Evolutionary conservation across 75 land plant genomes (phyloP).

Genomic region (Gnetum montanum): DNA sequence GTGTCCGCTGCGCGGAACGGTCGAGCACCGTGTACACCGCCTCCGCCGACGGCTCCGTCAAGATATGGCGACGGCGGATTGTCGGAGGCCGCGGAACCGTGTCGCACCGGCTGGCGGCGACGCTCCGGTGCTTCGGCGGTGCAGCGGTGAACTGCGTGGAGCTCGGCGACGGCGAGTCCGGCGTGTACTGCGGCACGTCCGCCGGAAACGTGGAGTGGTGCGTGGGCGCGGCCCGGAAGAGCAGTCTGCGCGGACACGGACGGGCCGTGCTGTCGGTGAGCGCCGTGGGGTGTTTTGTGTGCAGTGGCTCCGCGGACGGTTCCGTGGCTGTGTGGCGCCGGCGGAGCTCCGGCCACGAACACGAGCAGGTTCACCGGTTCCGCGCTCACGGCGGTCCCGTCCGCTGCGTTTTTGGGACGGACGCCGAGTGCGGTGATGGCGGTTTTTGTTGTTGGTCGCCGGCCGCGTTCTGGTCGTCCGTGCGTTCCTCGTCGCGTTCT

Average conservation of each 20-base stretch:
- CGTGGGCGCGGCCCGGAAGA: constrained; percentile 1
- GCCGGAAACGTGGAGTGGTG: constrained; percentile 6
- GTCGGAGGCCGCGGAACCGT: constrained; percentile 1
- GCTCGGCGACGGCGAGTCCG: constrained; percentile 11
- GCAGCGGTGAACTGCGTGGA: constrained; percentile 20
- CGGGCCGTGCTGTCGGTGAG: constrained; percentile 14
- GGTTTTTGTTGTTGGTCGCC: too few species aligned
- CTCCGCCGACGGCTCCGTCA: constrained; percentile 23
- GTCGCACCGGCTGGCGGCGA: background rate
- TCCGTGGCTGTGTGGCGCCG: constrained; percentile 26
- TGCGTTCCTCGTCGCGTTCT: too few species aligned
- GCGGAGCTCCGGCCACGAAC: too few species aligned
- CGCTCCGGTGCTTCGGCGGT: constrained; percentile 13
- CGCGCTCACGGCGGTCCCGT: constrained; percentile 18
- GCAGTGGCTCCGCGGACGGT: constrained; percentile 30
- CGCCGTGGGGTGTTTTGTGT: too few species aligned
- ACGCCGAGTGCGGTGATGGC: too few species aligned
- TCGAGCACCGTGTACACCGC: constrained; percentile 16
- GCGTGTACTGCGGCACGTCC: constrained; percentile 7
- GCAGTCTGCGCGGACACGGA: constrained; percentile 13
- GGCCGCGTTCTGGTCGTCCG: too few species aligned
- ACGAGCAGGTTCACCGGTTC: constrained; percentile 4
- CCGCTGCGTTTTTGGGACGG: too few species aligned
- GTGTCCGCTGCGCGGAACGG: constrained; percentile 16
- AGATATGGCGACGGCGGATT: constrained; percentile 12